Conservation (phyloP, 768 basidiomycete species). For the Lactifluus subvellereus region DNA sequence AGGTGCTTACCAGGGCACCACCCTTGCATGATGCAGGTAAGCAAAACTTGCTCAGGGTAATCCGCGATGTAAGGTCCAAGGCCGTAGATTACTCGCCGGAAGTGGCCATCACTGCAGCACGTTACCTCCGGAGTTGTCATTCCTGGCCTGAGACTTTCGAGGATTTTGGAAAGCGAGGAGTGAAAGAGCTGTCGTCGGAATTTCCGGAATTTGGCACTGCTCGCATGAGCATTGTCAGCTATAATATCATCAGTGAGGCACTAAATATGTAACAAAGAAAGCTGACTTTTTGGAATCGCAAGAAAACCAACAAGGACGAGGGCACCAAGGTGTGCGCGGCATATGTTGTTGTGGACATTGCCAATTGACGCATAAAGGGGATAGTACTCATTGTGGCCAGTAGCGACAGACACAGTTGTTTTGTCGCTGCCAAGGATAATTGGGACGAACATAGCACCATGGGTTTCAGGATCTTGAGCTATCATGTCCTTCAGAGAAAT, state of each 20-base stretch:
- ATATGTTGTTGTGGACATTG: conserved; percentile 25
- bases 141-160: background rate
- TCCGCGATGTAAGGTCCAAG: too few species aligned
- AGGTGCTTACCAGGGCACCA: too few species aligned
- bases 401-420: conserved; percentile 35
- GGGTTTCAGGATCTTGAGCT: conserved; percentile 22
- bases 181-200: conserved; percentile 25
- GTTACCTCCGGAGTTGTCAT: too few species aligned
- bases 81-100: too few species aligned
- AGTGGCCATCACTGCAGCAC: too few species aligned
- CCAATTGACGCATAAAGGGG: conserved; percentile 29
- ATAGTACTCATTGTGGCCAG: conserved; percentile 28
- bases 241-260: background rate
- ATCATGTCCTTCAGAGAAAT: background rate
- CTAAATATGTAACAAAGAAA: too few species aligned
- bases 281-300: conserved; percentile 30
- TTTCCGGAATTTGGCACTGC: conserved; percentile 3
- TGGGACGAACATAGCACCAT: conserved; percentile 23
- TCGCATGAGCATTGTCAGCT: background rate
- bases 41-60: background rate
- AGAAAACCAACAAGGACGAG: conserved; percentile 26
- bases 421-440: conserved; percentile 36
- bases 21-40: too few species aligned
- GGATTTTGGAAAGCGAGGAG: conserved; percentile 14
- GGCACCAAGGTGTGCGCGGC: conserved; percentile 24